Conservation (phyloP, 2,329 filamentous ascomycete species). For the Bipolaris zeicola region DNA sequence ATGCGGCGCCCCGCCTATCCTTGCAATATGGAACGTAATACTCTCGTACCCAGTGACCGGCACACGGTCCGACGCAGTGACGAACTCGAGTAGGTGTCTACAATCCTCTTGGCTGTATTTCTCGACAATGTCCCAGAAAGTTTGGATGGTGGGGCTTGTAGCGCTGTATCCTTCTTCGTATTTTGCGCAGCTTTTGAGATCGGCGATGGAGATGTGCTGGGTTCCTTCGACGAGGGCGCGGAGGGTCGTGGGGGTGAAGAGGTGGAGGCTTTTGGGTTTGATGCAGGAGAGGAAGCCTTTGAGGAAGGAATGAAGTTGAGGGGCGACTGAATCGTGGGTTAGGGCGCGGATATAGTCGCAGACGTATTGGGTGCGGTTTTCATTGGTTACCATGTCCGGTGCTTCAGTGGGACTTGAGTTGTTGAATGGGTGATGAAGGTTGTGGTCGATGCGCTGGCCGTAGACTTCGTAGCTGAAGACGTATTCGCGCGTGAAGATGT, state of each 20-base stretch:
- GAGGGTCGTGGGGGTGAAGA: conserved; percentile 57
- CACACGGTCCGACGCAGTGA: conserved; percentile 89
- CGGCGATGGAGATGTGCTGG: conserved; percentile 76
- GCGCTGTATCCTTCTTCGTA: conserved; percentile 82
- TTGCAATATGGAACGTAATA: conserved; percentile 82
- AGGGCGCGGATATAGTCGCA: conserved; percentile 72
- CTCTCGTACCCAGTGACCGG: conserved; percentile 85
- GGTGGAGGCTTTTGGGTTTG: conserved; percentile 68
- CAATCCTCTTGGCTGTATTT: conserved; percentile 71
- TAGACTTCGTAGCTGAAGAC: conserved; percentile 75
- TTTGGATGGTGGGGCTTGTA: conserved; percentile 69
- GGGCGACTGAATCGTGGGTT: conserved; percentile 56
- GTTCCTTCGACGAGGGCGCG: conserved; percentile 80
- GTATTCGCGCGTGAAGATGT: conserved; percentile 83
- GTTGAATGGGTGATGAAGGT: conserved; percentile 53
- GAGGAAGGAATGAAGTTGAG: conserved; percentile 80
- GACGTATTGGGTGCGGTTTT: conserved; percentile 78
- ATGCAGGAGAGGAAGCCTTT: conserved; percentile 80
- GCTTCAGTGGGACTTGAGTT: conserved; percentile 44
- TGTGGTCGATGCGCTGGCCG: conserved; percentile 59
- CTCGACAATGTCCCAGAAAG: conserved; percentile 85
- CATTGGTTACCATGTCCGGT: conserved; percentile 76
- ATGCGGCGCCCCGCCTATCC: conserved; percentile 67
- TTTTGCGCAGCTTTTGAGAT: conserved; percentile 71
- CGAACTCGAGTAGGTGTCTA: conserved; percentile 83